Conservation (phyloP, 805 yeast genomes). For the Cyberlindnera mississippiensis region DNA sequence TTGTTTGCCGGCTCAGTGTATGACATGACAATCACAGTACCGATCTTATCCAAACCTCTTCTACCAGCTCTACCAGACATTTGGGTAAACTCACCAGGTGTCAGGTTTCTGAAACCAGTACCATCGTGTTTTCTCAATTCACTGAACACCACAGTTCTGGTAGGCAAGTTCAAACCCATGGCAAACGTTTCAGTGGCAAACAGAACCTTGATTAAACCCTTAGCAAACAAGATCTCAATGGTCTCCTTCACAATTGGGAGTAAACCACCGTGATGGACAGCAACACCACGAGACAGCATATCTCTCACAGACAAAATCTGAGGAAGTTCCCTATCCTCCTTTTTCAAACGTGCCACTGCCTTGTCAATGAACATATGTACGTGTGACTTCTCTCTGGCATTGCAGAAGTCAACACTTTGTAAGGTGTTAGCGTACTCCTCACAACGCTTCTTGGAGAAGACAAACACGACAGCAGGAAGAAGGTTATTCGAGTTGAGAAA, state of each 20-base stretch:
- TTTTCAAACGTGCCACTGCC: constrained; percentile 81
- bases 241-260: constrained; percentile 91
- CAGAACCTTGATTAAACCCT: constrained; percentile 78
- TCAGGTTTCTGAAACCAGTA: constrained; percentile 66
- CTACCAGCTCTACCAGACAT: constrained; percentile 99
- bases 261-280: constrained; percentile 93
- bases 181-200: constrained; percentile 99
- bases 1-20: constrained; percentile 60
- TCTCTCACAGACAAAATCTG: constrained; percentile 84
- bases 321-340: constrained; percentile 90
- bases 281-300: constrained; percentile 84
- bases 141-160: constrained; percentile 91
- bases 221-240: constrained; percentile 87
- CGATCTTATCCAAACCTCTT: constrained; percentile 89
- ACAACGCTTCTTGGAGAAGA: constrained; percentile 88
- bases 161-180: constrained; percentile 96
- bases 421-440: constrained; percentile 88
- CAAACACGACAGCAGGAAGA: constrained; percentile 91
- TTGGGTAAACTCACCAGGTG: constrained; percentile 97
- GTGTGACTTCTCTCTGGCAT: constrained; percentile 81
- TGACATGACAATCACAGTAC: constrained; percentile 92
- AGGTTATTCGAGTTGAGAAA: constrained; percentile 61
- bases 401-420: constrained; percentile 71
- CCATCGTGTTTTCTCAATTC: constrained; percentile 91
- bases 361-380: constrained; percentile 90